phyloP scores from a whole-genome alignment of 805 yeast species.

The Kuraishia ogatae region DNA sequence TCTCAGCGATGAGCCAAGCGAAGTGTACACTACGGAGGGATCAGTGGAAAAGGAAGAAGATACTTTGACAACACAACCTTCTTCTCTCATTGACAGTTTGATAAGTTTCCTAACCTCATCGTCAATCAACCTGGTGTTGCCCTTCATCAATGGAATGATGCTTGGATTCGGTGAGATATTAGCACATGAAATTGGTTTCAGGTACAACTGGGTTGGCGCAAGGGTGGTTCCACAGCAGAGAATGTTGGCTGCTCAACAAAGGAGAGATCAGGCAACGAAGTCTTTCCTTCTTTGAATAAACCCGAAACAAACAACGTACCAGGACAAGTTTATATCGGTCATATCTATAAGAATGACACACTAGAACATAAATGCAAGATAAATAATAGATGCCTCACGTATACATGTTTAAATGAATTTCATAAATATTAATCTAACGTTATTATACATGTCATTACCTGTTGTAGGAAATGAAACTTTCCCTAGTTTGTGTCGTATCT shows the following conservation, averaged over 20 bases:
- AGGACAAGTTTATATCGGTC: too few species aligned
- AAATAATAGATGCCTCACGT: not conserved
- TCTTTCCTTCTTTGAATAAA: not conserved
- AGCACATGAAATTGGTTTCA: slow-evolving; percentile 88
- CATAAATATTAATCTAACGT: too few species aligned
- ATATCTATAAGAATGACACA: too few species aligned
- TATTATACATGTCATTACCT: too few species aligned
- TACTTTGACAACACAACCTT: slow-evolving; percentile 1
- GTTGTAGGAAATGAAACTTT: too few species aligned
- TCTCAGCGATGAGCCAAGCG: slow-evolving; percentile 7
- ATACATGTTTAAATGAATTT: too few species aligned
- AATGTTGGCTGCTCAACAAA: not conserved
- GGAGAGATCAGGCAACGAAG: not conserved
- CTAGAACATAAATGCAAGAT: too few species aligned
- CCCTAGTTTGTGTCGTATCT: too few species aligned
- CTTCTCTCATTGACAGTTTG: not conserved
- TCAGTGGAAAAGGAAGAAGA: slow-evolving; percentile 6
- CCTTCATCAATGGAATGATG: slow-evolving; percentile 91
- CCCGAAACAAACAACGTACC: too few species aligned
- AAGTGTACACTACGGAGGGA: slow-evolving; percentile 10
- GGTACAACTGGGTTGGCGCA: slow-evolving; percentile 69
- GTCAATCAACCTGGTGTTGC: slow-evolving; percentile 70
- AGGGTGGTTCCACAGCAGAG: slow-evolving; percentile 28
- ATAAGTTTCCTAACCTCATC: slow-evolving; percentile 37
- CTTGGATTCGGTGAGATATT: slow-evolving; percentile 91